Evolutionary conservation across 2,329 filamentous ascomycete species (phyloP).

Genomic region (Paecilomyces sp.): DNA sequence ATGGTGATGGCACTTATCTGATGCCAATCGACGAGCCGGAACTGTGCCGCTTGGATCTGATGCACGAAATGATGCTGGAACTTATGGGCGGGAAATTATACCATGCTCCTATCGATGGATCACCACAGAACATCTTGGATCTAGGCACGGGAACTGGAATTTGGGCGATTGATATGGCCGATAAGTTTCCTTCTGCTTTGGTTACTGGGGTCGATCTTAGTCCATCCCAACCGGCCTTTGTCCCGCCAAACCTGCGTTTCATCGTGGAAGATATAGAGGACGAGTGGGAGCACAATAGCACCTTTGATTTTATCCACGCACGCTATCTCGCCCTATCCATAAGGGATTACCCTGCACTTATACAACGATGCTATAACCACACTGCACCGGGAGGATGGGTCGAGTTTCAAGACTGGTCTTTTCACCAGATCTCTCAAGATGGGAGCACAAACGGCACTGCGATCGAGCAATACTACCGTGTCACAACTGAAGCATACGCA

Average conservation of each 20-base stretch:
- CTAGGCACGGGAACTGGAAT: slow-evolving; percentile 29
- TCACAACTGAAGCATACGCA: background rate
- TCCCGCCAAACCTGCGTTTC: background rate
- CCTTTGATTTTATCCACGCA: slow-evolving; percentile 13
- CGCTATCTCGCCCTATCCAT: slow-evolving; percentile 8
- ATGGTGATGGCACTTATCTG: slow-evolving; percentile 8
- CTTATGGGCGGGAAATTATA: slow-evolving; percentile 4
- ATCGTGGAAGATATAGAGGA: slow-evolving; percentile 6
- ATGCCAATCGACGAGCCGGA: slow-evolving; percentile 7
- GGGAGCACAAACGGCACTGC: background rate
- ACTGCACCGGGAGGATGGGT: slow-evolving; percentile 5
- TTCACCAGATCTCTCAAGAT: background rate
- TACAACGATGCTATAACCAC: slow-evolving; percentile 19
- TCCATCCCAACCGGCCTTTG: background rate
- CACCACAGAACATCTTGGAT: slow-evolving; percentile 21
- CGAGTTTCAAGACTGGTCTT: slow-evolving; percentile 6
- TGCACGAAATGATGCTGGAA: slow-evolving; percentile 8
- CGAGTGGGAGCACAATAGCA: slow-evolving; percentile 7
- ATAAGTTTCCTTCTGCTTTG: slow-evolving; percentile 25
- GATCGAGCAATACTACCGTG: background rate
- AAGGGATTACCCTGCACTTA: slow-evolving; percentile 7
- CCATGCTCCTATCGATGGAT: slow-evolving; percentile 4
- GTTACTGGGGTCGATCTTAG: slow-evolving; percentile 32
- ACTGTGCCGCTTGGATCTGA: slow-evolving; percentile 2
- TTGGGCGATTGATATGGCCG: slow-evolving; percentile 27